Evolutionary conservation across 257 asterid genomes (phyloP).

Genomic region (Coffea canephora): DNA sequence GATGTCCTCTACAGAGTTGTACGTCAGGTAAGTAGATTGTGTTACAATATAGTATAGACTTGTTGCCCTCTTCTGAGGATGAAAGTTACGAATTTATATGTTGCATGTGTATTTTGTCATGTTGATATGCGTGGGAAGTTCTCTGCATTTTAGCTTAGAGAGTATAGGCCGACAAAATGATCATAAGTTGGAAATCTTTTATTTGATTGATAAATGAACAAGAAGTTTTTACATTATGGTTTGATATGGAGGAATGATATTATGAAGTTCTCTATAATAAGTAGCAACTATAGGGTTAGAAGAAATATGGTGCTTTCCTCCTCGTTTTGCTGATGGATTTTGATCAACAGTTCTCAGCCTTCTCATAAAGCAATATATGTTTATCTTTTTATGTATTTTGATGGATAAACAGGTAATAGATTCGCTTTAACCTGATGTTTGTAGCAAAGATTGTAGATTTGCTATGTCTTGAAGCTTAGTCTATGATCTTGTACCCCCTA

Average conservation of each 20-base stretch:
- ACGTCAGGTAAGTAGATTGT: constrained; percentile 61
- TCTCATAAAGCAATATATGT: not conserved
- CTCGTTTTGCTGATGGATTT: not conserved
- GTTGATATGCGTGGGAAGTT: not conserved
- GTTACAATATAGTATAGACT: not conserved
- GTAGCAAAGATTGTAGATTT: not conserved
- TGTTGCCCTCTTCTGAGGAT: not conserved
- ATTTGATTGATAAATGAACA: not conserved
- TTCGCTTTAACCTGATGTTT: not conserved
- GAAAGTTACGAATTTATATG: not conserved
- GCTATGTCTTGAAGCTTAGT: no score
- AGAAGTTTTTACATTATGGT: not conserved
- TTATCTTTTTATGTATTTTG: not conserved
- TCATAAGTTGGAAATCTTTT: not conserved
- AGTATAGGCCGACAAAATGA: not conserved
- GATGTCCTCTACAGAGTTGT: constrained; percentile 69
- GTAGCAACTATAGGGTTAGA: no score
- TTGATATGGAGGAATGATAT: no score
- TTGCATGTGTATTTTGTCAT: not conserved
- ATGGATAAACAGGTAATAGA: not conserved
- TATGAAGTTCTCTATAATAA: no score
- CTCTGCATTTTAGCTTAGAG: not conserved
- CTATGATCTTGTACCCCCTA: not conserved
- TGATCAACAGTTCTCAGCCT: not conserved
- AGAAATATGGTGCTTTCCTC: not conserved